Conservation (phyloP, 2,329 filamentous ascomycete species). For the Diaporthe batatas region DNA sequence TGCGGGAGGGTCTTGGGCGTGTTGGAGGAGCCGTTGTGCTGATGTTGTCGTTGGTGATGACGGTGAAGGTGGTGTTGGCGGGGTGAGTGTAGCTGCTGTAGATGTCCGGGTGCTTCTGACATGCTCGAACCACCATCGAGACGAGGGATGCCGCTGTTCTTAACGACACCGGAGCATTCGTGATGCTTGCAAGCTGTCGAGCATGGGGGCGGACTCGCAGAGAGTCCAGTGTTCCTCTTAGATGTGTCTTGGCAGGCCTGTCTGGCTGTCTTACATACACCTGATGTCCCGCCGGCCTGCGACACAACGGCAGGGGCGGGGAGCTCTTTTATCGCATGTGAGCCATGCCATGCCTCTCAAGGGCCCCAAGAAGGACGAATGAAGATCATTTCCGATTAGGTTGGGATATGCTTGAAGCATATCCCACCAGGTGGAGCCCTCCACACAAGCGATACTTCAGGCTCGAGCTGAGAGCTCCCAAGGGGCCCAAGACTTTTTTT, state of each 20-base stretch:
- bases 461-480: slow-evolving; percentile 34
- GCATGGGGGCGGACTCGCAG: slow-evolving; percentile 16
- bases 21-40: slow-evolving; percentile 16
- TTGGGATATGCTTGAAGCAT: slow-evolving; percentile 32
- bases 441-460: slow-evolving; percentile 25
- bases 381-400: slow-evolving; percentile 34
- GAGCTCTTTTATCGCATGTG: slow-evolving; percentile 33
- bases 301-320: slow-evolving; percentile 1
- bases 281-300: neutral
- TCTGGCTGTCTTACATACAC: slow-evolving; percentile 12
- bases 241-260: neutral
- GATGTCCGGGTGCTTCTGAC: slow-evolving; percentile 30
- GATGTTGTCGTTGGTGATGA: neutral
- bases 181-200: slow-evolving; percentile 5
- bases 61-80: neutral
- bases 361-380: slow-evolving; percentile 26
- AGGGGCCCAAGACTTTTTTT: slow-evolving; percentile 32
- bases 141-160: slow-evolving; percentile 24
- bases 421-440: slow-evolving; percentile 32
- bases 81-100: slow-evolving; percentile 25
- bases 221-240: slow-evolving; percentile 17
- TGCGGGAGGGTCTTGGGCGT: slow-evolving; percentile 16
- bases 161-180: slow-evolving; percentile 18
- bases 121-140: slow-evolving; percentile 33
- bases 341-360: slow-evolving; percentile 26